Base-by-base conservation (phyloP, 768 basidiomycete genomes). In the Cystofilobasidium capitatum region DNA sequence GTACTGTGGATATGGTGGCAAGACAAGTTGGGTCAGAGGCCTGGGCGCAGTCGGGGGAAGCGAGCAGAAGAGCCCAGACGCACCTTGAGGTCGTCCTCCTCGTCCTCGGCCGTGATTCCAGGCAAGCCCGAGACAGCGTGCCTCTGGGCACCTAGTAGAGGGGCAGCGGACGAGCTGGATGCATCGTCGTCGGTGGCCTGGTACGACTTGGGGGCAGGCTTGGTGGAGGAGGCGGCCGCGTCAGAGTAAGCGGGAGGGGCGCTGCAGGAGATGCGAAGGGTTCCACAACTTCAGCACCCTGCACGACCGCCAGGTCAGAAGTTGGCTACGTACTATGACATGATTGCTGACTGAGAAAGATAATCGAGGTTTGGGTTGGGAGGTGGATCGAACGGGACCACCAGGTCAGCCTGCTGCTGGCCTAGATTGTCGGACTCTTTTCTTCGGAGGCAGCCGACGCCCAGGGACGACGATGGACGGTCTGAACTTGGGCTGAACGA, bases 51-150 rank as follows among this genome's bases (percentile, higher is more conserved):
- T 13, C 40, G 29, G 6, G 33, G 31, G 4, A 5, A n/a, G 51
- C 1, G 8, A 55, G 29, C 7, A 55, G 51, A 14, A 29, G 49
- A 10, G 24, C 13, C 9, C 24, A 7, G 6, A 31, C 51, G 51
- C 29, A 55, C 51, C 29, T 63, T 63, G 33, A 62, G 58, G 45
- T 62, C 60, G 22, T 68, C 61, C 26, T 68, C 66, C 7, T 64
- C 63, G 36, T 49, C 63, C 12, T 51, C 49, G 39, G 22, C 45
- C 20, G 35, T 33, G 7, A 55, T 20, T 20, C 47, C 62, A 16
- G 47, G 51, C 29, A 33, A 16, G 31, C 51, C 54, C 2, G 29
- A 29, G 22, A 54, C 6, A 8, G 49, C 49, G 26, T 26, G 49
- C 6, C 35, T 6, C 24, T 51, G 49, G 17, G 47, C 47, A 26